Base-by-base conservation (phyloP, 441 rosid genomes). In the Pelargonium cotyledonis region DNA sequence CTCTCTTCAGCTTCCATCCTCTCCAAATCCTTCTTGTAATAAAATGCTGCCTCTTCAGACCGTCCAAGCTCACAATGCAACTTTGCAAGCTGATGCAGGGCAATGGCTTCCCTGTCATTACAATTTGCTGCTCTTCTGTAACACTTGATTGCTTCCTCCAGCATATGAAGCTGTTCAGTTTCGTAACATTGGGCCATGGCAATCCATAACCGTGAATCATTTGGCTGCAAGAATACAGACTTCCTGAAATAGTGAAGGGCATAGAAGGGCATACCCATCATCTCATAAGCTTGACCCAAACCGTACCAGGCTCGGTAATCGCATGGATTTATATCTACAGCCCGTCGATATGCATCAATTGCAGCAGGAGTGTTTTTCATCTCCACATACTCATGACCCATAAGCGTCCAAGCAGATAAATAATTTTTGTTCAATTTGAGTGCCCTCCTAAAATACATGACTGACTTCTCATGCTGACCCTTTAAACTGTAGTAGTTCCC, bases 241-340 rank as follows among this genome's bases (percentile, higher is more conserved):
- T 91, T 93, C 61, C 84, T 83, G 60, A 93, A 93, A 81, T 91
- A 93, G 72, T 88, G 91, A 63, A 93, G 90, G 26, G 97, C 97
- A 72, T 90, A 89, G 75, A 85, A 82, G 15, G 96, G 93, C 97
- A 88, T 85, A 70, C 86, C 80, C 88, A 86, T 89, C 96, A 93
- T 89, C 82, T 93, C 96, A 73, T 93, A 90, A 19, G 97, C 95
- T 72, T 92, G 98, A 70, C 97, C 98, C 68, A 92, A 81, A 23
- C 98, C 98, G 79, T 92, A 90, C 98, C 97, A 92, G 44, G 98
- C 98, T 74, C 97, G 85, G 75, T 89, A 89, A 68, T 93, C 98
- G 78, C 86, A 68, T 6, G 97, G 85, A 79, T 85, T 84, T 73
- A 93, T 85, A 71, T 91, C 98, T 68, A 93, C 97, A 72, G 97